Base-by-base conservation (phyloP, 192 early-diverging fungal genomes). In the Coemansia sp. region DNA sequence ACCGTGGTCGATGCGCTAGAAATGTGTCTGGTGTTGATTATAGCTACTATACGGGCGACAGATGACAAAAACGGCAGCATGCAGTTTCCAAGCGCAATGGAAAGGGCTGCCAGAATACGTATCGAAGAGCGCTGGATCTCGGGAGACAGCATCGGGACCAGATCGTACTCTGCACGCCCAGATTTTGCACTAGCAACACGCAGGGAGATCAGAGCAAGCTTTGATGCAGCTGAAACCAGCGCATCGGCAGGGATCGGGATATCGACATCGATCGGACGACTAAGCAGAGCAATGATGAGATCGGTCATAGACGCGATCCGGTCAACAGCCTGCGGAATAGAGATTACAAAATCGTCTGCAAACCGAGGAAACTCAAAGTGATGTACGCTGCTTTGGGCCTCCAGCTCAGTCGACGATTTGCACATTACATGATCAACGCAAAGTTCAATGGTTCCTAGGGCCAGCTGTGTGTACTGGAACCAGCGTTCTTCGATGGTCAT, bases 391-490 rank as follows among this genome's bases (percentile, higher is more conserved):
- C 36, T 11, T 11, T 32, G 4, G 42, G 18, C 5, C 22, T 60
- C 56, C 14, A 4, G 17, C 51, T 48, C 33, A 7, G n/a, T 14
- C 1, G 36, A 18, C 0, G 71, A 60, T 14, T 56, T 60, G 33
- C 72, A 83, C 72, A 75, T 70, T 31, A 77, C 60, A 42, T 72
- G 71, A 31, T 73, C 76, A n/a, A 83, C 54, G 63, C 76, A 83
- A n/a, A 14, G 48, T 18, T 61, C 38, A n/a, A 83, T 77, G 1
- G 76, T 78, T 18, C 72, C 81, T 8, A 78, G 30, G 7, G 76
- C 66, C 56, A 66, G 55, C 60, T 69, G 68, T 7, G 59, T 52
- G 25, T 54, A 60, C 56, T 75, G 57, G 64, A 75, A 83, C 81
- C 81, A 83, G 33, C 72, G 76, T 42, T 83, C 81, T 36, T 77